Conservation (phyloP, 2,329 filamentous ascomycete genomes). For the Stemphylium lycopersici region DNA sequence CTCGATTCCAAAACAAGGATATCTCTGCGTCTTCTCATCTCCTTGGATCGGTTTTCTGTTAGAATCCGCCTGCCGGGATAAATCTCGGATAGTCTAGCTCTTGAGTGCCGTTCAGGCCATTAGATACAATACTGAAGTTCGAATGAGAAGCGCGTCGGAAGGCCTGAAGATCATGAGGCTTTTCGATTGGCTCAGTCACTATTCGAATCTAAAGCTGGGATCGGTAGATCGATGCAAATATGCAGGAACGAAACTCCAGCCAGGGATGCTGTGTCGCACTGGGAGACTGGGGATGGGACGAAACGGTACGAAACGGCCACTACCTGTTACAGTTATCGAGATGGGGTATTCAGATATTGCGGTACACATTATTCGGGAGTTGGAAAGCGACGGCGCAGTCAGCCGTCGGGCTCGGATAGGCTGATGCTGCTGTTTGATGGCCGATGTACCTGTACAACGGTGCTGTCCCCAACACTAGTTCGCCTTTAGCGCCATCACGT, state of each 20-base stretch:
- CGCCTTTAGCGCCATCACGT: conserved; percentile 6
- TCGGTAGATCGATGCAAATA: conserved; percentile 11
- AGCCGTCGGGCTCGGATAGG: conserved; percentile 2
- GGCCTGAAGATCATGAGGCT: not conserved
- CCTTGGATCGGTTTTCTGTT: no score
- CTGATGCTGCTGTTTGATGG: not conserved
- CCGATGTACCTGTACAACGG: conserved; percentile 4
- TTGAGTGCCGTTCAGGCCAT: no score
- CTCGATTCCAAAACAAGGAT: no score
- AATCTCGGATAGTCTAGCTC: no score
- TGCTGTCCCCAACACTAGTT: conserved; percentile 6
- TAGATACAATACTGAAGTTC: not conserved
- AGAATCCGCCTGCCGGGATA: no score
- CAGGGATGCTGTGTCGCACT: conserved; percentile 9
- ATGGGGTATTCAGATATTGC: not conserved
- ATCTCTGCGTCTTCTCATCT: no score
- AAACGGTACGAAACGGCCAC: not conserved
- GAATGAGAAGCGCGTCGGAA: not conserved
- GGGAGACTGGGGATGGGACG: conserved; percentile 9
- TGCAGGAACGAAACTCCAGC: conserved; percentile 18
- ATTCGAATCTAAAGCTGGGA: not conserved
- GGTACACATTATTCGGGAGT: not conserved
- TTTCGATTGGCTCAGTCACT: not conserved
- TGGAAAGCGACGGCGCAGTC: not conserved
- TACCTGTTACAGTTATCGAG: not conserved